Evolutionary conservation across 768 basidiomycete genomes (phyloP).

Genomic region (Gloeostereum incarnatum): DNA sequence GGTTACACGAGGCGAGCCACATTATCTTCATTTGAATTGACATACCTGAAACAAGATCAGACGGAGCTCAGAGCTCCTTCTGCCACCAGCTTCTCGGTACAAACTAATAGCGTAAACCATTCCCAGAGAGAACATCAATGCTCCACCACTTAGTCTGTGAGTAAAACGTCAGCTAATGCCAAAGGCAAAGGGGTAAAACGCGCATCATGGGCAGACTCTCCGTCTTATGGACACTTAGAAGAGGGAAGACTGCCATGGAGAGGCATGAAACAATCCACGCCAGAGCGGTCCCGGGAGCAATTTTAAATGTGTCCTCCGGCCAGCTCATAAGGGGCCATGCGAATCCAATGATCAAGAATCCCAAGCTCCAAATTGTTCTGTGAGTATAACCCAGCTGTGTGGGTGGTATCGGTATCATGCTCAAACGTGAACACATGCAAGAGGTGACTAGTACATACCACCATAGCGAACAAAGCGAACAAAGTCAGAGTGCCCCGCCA

Average conservation of each 20-base stretch:
- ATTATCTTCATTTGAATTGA: too few relatives aligned
- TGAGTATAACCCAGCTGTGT: conserved; percentile 60
- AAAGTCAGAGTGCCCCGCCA: conserved; percentile 3
- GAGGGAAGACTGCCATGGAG: conserved; percentile 55
- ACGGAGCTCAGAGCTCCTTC: too few relatives aligned
- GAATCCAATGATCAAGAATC: conserved; percentile 49
- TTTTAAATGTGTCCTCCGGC: conserved; percentile 22
- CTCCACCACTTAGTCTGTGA: conserved; percentile 38
- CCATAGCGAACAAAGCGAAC: conserved; percentile 1
- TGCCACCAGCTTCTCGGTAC: too few relatives aligned
- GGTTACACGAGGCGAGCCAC: background rate
- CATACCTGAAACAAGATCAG: too few relatives aligned
- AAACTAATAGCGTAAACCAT: conserved; percentile 10
- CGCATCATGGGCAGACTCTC: conserved; percentile 58
- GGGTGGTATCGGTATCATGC: background rate
- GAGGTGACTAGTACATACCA: background rate
- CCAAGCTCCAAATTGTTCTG: conserved; percentile 64
- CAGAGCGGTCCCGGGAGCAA: background rate
- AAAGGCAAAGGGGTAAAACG: conserved; percentile 13
- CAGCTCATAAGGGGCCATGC: conserved; percentile 57
- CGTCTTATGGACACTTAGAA: conserved; percentile 61
- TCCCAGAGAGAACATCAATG: conserved; percentile 29
- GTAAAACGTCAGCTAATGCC: conserved; percentile 4
- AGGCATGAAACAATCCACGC: conserved; percentile 44
- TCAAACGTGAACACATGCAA: background rate